Conservation (phyloP, 2,329 filamentous ascomycete genomes). For the Aspergillus sp. region DNA sequence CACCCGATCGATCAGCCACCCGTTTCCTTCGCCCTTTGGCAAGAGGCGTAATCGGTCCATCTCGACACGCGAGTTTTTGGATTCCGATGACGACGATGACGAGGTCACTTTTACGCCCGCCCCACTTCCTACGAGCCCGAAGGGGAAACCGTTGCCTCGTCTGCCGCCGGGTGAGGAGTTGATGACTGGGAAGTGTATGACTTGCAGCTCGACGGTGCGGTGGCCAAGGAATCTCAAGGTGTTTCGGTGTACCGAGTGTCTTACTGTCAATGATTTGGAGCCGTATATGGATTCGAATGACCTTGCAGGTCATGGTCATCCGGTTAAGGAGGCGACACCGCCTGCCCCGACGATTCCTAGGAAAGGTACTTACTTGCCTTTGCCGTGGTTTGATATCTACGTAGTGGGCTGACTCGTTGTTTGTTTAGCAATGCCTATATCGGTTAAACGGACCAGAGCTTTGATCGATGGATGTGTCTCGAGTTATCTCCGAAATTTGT, state of each 20-base stretch:
- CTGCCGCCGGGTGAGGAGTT: conserved; percentile 54
- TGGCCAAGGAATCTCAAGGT: conserved; percentile 70
- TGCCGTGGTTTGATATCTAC: not conserved
- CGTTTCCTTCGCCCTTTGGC: conserved; percentile 66
- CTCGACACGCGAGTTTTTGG: conserved; percentile 36
- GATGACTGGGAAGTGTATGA: conserved; percentile 73
- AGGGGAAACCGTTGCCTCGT: conserved; percentile 26
- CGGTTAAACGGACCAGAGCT: conserved; percentile 54
- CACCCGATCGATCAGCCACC: conserved; percentile 71
- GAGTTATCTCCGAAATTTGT: conserved; percentile 43
- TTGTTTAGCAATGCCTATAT: conserved; percentile 45
- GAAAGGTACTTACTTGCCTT: conserved; percentile 19
- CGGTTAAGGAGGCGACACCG: conserved; percentile 16
- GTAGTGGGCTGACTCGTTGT: conserved; percentile 3
- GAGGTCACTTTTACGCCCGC: conserved; percentile 27
- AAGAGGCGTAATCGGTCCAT: conserved; percentile 52
- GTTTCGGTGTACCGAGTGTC: conserved; percentile 78
- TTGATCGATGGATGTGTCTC: conserved; percentile 54
- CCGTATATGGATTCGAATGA: conserved; percentile 27
- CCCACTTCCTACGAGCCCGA: conserved; percentile 32
- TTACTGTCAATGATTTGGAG: conserved; percentile 77
- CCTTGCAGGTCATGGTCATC: conserved; percentile 1
- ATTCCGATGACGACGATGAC: conserved; percentile 43
- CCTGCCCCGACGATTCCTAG: conserved; percentile 9
- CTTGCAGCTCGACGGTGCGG: conserved; percentile 73